Conservation (phyloP, 768 basidiomycete genomes). For the Tricholoma terreum region DNA sequence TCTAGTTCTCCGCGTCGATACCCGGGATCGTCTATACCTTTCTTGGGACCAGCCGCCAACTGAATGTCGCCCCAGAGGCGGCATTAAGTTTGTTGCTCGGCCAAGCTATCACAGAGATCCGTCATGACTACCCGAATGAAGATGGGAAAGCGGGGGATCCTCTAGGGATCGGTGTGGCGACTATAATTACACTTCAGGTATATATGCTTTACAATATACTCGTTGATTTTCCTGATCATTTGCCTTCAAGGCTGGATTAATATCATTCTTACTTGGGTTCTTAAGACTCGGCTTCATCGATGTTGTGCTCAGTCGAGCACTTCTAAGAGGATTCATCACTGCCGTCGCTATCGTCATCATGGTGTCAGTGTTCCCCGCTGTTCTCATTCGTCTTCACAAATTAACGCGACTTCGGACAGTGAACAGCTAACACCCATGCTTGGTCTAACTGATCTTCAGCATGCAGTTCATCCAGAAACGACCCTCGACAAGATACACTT, state of each 20-base stretch:
- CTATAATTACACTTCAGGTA: conserved; percentile 83
- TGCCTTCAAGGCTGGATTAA: conserved; percentile 64
- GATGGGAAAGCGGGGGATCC: conserved; percentile 42
- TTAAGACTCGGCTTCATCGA: conserved; percentile 91
- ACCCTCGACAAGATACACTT: conserved; percentile 80
- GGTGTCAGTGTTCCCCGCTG: conserved; percentile 48
- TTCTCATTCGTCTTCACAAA: neutral
- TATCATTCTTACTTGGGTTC: conserved; percentile 83
- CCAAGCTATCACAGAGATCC: conserved; percentile 73
- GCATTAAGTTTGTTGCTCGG: conserved; percentile 84
- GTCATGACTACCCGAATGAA: conserved; percentile 45
- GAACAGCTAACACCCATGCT: conserved; percentile 91
- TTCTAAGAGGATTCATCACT: conserved; percentile 84
- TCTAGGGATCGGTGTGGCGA: conserved; percentile 66
- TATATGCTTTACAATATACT: conserved; percentile 10
- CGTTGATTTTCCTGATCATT: neutral
- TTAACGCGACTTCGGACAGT: conserved; percentile 31
- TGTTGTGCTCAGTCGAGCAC: conserved; percentile 85
- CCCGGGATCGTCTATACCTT: conserved; percentile 87
- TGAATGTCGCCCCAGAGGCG: conserved; percentile 88
- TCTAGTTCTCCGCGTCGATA: conserved; percentile 78
- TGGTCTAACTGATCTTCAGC: conserved; percentile 61
- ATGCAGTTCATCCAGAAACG: conserved; percentile 54
- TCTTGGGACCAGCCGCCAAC: conserved; percentile 80
- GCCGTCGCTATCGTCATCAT: conserved; percentile 85